A percentile compares a stretch with the other conserved stretches of the same genome.
Evolutionary conservation across 129 eudicot genomes (phyloP).

Genomic region (Helianthus annuus): HanXRQr2.0-SUNRISE NC_035442.2:36275757-36276256

Average conservation of each 20-base stretch:
- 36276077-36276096: background rate
- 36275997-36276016: conserved; percentile 20
- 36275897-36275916: background rate
- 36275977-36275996: background rate
- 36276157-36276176: background rate
- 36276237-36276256: background rate
- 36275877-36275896: conserved; percentile 7
- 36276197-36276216: no score
- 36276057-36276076: conserved; percentile 28
- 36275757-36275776: background rate
- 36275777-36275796: background rate
- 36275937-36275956: conserved; percentile 28
- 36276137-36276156: background rate
- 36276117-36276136: background rate
- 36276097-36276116: background rate
- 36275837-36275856: background rate
- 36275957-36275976: conserved; percentile 21
- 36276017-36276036: conserved; percentile 24
- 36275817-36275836: background rate
- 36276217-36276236: background rate
- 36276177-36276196: background rate
- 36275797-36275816: background rate
- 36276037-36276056: conserved; percentile 30
- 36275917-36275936: background rate
- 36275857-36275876: background rate